phyloP scores from a whole-genome alignment of 2,329 filamentous ascomycete species.

The Magnaporthiopsis poae region DNA sequence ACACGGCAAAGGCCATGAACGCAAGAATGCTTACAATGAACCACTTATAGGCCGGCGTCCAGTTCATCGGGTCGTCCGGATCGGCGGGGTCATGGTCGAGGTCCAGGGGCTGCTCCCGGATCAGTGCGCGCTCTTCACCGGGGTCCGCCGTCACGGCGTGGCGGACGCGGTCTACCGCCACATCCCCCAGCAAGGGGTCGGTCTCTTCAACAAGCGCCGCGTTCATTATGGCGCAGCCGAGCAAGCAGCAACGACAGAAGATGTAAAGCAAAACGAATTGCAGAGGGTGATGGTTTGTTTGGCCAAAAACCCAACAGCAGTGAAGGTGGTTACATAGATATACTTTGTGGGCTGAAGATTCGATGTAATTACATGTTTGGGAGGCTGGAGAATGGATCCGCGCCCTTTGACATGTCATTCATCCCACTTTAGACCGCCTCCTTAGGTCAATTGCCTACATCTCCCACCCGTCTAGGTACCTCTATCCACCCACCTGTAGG shows the following conservation, averaged over 20 bases:
- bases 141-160: conserved; percentile 3
- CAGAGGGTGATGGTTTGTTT: not conserved
- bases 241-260: not conserved
- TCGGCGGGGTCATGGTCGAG: conserved; percentile 32
- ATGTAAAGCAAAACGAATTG: not conserved
- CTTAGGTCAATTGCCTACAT: not conserved
- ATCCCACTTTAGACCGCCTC: not conserved
- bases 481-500: too few species aligned
- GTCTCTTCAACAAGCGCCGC: conserved; percentile 1
- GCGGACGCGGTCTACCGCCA: not conserved
- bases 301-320: not conserved
- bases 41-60: conserved; percentile 43
- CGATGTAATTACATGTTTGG: too few species aligned
- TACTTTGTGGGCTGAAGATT: not conserved
- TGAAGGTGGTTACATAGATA: not conserved
- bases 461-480: too few species aligned
- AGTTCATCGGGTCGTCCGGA: conserved; percentile 42
- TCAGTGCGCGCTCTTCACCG: not conserved
- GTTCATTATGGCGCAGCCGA: not conserved
- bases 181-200: conserved; percentile 5
- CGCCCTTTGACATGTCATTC: not conserved
- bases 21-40: conserved; percentile 41
- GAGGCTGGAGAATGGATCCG: too few species aligned
- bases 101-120: conserved; percentile 22
- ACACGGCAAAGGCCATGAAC: conserved; percentile 48